Percentiles rank a stretch among this genome's conserved stretches.
These are phyloP conservation scores for Exobasidium rhododendri DNA, from an alignment of 1,284 basidiomycete genomes.

Conservation along the genomic window DNA sequence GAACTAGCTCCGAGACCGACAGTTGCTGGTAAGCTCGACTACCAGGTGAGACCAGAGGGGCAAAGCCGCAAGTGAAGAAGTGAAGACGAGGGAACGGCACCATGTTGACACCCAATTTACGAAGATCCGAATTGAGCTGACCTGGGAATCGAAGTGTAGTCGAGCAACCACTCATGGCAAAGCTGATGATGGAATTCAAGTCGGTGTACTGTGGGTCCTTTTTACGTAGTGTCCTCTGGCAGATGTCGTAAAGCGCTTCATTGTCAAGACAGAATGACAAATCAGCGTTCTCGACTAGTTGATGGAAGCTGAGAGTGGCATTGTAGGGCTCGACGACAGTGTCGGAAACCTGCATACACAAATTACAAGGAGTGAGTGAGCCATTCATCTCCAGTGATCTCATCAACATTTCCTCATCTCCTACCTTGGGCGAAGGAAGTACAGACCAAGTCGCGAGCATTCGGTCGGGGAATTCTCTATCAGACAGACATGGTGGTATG, in stretches of 20 bases:
- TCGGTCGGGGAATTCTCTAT: slow-evolving; percentile 61
- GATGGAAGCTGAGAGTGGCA: slow-evolving; percentile 81
- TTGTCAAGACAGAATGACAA: slow-evolving; percentile 89
- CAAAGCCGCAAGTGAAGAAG: slow-evolving; percentile 55
- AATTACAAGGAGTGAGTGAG: slow-evolving; percentile 4
- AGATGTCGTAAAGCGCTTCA: slow-evolving; percentile 88
- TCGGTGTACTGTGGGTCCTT: slow-evolving; percentile 57
- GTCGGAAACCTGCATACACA: slow-evolving; percentile 68
- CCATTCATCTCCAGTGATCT: slow-evolving; percentile 8
- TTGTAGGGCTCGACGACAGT: slow-evolving; percentile 96
- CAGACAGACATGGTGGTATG: no score
- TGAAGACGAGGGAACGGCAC: slow-evolving; percentile 56
- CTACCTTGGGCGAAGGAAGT: slow-evolving; percentile 79
- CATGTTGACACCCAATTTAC: slow-evolving; percentile 89
- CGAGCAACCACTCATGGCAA: slow-evolving; percentile 84
- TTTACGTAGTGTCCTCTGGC: slow-evolving; percentile 70
- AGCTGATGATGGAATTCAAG: slow-evolving; percentile 64
- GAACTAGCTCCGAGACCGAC: slow-evolving; percentile 50
- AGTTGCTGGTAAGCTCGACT: slow-evolving; percentile 61
- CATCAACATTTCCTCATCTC: slow-evolving; percentile 25
- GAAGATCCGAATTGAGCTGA: slow-evolving; percentile 86
- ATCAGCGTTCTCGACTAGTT: slow-evolving; percentile 83
- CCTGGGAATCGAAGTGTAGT: slow-evolving; percentile 90
- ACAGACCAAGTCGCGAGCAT: slow-evolving; percentile 92
- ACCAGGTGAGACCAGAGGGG: slow-evolving; percentile 54